These are phyloP conservation scores for Stagonosporopsis vannaccii DNA, from an alignment of 2,329 filamentous ascomycete species.

Conservation along the genomic window DNA sequence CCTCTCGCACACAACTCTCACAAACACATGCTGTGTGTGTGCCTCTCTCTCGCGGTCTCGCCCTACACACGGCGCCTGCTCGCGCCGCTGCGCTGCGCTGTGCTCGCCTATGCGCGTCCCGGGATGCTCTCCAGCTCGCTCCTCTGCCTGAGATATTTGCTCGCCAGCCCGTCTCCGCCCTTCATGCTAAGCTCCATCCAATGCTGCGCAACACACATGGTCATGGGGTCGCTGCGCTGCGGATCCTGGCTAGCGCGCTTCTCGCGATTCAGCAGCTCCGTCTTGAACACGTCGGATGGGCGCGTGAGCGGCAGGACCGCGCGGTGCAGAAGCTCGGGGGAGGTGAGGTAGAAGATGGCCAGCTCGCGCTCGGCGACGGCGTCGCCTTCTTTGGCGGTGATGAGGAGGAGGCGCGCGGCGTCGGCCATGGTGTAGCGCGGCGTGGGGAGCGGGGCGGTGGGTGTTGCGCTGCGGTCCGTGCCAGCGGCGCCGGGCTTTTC, in stretches of 20 bases:
- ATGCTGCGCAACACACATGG: conserved; percentile 94
- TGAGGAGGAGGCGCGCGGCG: conserved; percentile 87
- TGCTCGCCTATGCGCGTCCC: conserved; percentile 37
- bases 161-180: conserved; percentile 86
- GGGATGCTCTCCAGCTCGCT: conserved; percentile 68
- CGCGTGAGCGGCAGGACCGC: conserved; percentile 84
- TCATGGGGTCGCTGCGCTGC: conserved; percentile 77
- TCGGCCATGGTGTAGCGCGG: conserved; percentile 77
- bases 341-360: conserved; percentile 89
- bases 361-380: conserved; percentile 90
- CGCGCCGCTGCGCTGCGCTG: too few species aligned
- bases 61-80: too few species aligned
- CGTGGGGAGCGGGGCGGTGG: conserved; percentile 47
- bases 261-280: conserved; percentile 76
- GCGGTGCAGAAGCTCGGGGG: conserved; percentile 81
- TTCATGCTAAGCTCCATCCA: conserved; percentile 93
- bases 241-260: conserved; percentile 64
- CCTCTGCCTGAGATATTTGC: conserved; percentile 78
- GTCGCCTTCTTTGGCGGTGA: conserved; percentile 91
- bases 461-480: conserved; percentile 6
- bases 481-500: conserved; percentile 16
- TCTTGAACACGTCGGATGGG: conserved; percentile 88
- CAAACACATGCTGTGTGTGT: too few species aligned
- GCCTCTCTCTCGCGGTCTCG: too few species aligned
- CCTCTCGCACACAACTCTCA: too few species aligned